These are phyloP conservation scores for Rhododendron ferrugineum DNA, from an alignment of 148 eudicot species.

Conservation along the genomic window DNA sequence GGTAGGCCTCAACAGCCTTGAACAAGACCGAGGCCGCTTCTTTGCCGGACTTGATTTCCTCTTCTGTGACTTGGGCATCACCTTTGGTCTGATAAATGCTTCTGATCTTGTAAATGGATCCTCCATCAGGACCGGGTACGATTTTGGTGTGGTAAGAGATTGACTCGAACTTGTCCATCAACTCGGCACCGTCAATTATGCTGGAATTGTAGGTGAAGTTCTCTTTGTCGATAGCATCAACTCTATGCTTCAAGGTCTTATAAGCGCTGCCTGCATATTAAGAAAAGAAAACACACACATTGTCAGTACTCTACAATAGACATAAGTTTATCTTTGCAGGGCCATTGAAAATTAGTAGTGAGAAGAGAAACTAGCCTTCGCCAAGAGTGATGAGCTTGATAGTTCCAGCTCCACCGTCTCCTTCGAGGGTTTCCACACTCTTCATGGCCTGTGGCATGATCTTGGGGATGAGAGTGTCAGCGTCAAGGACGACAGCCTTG, in stretches of 20 bases:
- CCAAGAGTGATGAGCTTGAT: slow-evolving; percentile 10
- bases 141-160: background rate
- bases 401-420: slow-evolving; percentile 3
- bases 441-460: slow-evolving; percentile 3
- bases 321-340: background rate
- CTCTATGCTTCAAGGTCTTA: background rate
- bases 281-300: background rate
- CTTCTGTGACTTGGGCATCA: background rate
- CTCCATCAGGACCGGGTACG: background rate
- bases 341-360: too few species aligned
- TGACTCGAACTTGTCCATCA: background rate
- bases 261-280: background rate
- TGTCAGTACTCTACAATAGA: background rate
- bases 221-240: slow-evolving; percentile 11
- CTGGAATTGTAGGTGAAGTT: slow-evolving; percentile 1
- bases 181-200: background rate
- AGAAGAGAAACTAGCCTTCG: background rate
- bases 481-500: background rate
- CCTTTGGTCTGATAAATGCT: slow-evolving; percentile 4
- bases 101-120: slow-evolving; percentile 10
- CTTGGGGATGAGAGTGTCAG: slow-evolving; percentile 2
- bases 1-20: slow-evolving; percentile 20
- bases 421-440: slow-evolving; percentile 6
- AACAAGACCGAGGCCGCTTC: background rate
- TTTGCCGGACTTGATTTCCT: slow-evolving; percentile 7